Evolutionary conservation across 2,329 filamentous ascomycete species (phyloP).

Genomic region (Hymenotorrendiella dingleyae): DNA sequence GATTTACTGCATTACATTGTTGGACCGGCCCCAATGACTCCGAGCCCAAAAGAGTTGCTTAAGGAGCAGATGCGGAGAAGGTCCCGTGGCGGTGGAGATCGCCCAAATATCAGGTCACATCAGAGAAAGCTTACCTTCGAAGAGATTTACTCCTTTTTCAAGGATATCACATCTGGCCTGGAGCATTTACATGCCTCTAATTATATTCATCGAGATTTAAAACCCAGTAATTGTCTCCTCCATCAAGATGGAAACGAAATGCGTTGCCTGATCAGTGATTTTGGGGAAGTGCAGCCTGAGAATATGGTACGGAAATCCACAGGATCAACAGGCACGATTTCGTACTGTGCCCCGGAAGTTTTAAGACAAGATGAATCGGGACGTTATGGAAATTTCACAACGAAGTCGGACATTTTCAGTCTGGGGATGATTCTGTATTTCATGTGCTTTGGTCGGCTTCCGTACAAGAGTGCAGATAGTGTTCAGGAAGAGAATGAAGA

Average conservation of each 20-base stretch:
- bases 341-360: conserved; percentile 95
- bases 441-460: conserved; percentile 87
- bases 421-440: conserved; percentile 98
- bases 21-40: conserved; percentile 55
- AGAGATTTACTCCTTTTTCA: conserved; percentile 95
- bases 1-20: conserved; percentile 85
- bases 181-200: conserved; percentile 85
- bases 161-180: conserved; percentile 86
- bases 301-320: conserved; percentile 80
- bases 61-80: conserved; percentile 81
- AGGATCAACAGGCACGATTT: conserved; percentile 91
- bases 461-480: conserved; percentile 77
- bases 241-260: conserved; percentile 67
- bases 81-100: conserved; percentile 71
- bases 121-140: conserved; percentile 59
- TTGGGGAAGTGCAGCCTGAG: conserved; percentile 89
- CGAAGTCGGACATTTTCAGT: conserved; percentile 97
- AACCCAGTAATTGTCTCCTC: conserved; percentile 90
- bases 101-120: conserved; percentile 30
- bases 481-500: conserved; percentile 91
- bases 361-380: conserved; percentile 64
- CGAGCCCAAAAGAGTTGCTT: conserved; percentile 70
- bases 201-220: conserved; percentile 93
- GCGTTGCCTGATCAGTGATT: conserved; percentile 88
- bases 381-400: conserved; percentile 85